These are phyloP conservation scores for Leishmania turanica DNA, from an alignment of 208 protist species.

Conservation along the genomic window DNA sequence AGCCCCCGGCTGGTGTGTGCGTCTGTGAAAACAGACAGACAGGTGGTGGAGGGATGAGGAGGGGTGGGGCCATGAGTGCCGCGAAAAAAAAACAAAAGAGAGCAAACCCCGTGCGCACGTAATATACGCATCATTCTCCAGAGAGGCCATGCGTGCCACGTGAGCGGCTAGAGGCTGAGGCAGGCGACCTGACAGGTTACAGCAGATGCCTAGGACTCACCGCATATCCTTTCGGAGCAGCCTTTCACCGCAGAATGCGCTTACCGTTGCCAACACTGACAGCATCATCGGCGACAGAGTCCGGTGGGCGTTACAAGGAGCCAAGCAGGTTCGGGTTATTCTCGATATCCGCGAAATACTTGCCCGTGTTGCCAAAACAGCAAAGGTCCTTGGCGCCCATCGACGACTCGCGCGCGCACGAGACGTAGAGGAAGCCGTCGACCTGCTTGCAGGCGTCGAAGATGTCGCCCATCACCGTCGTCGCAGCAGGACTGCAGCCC, in stretches of 20 bases:
- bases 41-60: too few species aligned
- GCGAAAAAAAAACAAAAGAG: too few species aligned
- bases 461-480: slow-evolving; percentile 24
- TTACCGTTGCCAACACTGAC: background rate
- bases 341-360: slow-evolving; percentile 16
- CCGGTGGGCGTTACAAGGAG: background rate
- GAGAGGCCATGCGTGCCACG: too few species aligned
- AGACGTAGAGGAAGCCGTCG: slow-evolving; percentile 39
- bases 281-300: background rate
- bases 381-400: slow-evolving; percentile 20
- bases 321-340: slow-evolving; percentile 25
- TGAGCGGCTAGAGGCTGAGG: background rate
- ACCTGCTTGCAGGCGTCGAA: slow-evolving; percentile 24
- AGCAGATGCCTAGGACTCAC: background rate
- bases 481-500: slow-evolving; percentile 12
- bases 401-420: slow-evolving; percentile 8
- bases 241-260: background rate
- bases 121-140: too few species aligned
- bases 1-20: too few species aligned
- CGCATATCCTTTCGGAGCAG: background rate
- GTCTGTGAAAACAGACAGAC: too few species aligned
- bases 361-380: slow-evolving; percentile 11
- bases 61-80: too few species aligned
- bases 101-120: too few species aligned
- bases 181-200: background rate